Conservation (phyloP, 2,329 filamentous ascomycete genomes). For the Verticillium isaacii region DNA sequence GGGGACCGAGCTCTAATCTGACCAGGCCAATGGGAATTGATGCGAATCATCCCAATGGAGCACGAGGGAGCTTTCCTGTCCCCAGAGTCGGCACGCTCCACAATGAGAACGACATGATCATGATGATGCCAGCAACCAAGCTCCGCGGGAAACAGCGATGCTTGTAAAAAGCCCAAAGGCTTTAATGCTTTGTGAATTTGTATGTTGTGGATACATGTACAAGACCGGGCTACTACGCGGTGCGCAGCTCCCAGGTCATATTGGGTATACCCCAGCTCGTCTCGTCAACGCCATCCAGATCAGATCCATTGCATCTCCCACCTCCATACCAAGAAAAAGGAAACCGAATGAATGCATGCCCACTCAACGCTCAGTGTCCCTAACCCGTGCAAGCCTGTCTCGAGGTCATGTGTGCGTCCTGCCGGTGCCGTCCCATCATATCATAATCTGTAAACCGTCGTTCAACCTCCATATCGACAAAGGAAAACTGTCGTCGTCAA, state of each 20-base stretch:
- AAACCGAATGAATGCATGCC: slow-evolving; percentile 1
- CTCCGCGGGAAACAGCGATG: too few species aligned
- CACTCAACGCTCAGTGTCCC: neutral
- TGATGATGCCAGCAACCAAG: too few species aligned
- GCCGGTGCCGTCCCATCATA: neutral
- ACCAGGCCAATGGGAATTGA: too few species aligned
- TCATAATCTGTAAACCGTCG: neutral
- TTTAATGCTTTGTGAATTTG: neutral
- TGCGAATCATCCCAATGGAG: too few species aligned
- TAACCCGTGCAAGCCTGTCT: neutral
- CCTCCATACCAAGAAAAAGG: neutral
- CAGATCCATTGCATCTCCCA: neutral
- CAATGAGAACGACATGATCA: too few species aligned
- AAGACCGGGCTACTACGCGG: neutral
- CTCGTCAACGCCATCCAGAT: neutral
- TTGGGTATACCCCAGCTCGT: neutral
- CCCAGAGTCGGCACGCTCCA: too few species aligned
- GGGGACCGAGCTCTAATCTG: too few species aligned
- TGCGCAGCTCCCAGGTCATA: neutral
- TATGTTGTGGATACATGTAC: neutral
- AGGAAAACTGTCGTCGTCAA: neutral
- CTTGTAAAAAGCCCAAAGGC: neutral
- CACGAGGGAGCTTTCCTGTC: too few species aligned
- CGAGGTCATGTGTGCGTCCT: neutral
- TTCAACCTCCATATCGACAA: neutral